Base-by-base conservation (phyloP, 176 grass and related monocot genomes). In the Oryza officinalis region DNA sequence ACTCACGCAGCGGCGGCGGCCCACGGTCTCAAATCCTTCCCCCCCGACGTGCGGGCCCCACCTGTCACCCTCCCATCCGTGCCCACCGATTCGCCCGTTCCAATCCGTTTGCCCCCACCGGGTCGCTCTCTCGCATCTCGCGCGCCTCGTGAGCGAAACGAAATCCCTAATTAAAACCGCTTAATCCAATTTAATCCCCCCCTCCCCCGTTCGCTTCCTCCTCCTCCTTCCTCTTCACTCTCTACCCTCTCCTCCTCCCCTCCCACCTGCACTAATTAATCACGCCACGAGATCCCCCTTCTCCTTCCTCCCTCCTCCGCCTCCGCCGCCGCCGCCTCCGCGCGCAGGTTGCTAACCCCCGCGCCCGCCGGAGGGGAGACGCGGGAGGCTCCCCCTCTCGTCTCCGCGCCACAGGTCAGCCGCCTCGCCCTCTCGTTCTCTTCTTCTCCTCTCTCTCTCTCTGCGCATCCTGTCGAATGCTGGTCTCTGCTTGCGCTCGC, bases 241-340 rank as follows among this genome's bases (percentile, higher is more conserved):
- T 40, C 52, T n/a, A 35, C 6, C 3, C 40, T 22, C 31, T 22
- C 13, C 52, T n/a, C 50, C 6, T 0, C 40, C 22, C 31, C 5
- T 10, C 65, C 63, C 63, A 83, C 76, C 73, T 80, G 43, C 57
- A 64, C 71, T 87, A 91, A 75, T 82, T 84, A 83, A 87, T 70
- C 76, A 75, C 76, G 61, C 76, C 79, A 85, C 72, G 69, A 88
- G 79, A 88, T 82, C 86, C 84, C 84, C 90, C 78, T 77, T 92
- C 69, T 68, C 79, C 68, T 47, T 25, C 82, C 59, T 23, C 27
- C 4, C 65, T 65, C 64, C 38, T 9, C 38, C 40, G 9, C 40
- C 40, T 1, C 27, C 76, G n/a, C 5, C 15, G 7, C 81, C 38
- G 33, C 33, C 3, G 20, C 41, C 61, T 10, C 26, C 63, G 49